phyloP scores from a whole-genome alignment of 192 early-diverging fungal genomes.

The Backusella mclennaniae region DNA sequence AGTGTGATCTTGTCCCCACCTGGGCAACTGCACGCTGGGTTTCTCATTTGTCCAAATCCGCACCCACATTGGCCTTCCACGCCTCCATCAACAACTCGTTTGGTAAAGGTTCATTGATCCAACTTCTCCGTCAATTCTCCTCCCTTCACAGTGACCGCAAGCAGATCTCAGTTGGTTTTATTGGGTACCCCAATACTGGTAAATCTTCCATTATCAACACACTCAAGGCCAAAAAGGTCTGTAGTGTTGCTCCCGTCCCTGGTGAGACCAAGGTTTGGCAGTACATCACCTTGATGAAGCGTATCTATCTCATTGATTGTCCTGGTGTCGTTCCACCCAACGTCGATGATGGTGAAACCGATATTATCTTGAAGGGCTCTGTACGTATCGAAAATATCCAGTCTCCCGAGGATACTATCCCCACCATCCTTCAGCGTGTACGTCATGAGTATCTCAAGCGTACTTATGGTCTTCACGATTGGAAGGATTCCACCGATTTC shows the following conservation, averaged over 20 bases:
- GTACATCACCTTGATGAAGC: slow-evolving; percentile 98
- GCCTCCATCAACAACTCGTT: slow-evolving; percentile 99
- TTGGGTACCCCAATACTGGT: slow-evolving; percentile 98
- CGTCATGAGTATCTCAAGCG: slow-evolving; percentile 88
- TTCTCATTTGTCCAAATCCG: slow-evolving; percentile 81
- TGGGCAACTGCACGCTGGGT: slow-evolving; percentile 99
- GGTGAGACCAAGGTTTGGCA: slow-evolving; percentile 99
- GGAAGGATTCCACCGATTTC: slow-evolving; percentile 90
- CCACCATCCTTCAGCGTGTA: slow-evolving; percentile 76
- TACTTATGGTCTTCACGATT: slow-evolving; percentile 88
- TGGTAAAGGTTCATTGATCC: slow-evolving; percentile 96
- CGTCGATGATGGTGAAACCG: slow-evolving; percentile 85
- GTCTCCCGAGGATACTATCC: slow-evolving; percentile 89
- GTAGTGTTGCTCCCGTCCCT: slow-evolving; percentile 96
- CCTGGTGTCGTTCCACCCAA: slow-evolving; percentile 94
- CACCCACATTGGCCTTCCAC: slow-evolving; percentile 98
- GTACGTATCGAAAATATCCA: slow-evolving; percentile 89
- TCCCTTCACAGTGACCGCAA: slow-evolving; percentile 95
- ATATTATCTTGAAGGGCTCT: slow-evolving; percentile 97
- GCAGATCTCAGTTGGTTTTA: slow-evolving; percentile 97
- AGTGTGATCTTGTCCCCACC: slow-evolving; percentile 97
- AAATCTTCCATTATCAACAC: slow-evolving; percentile 99
- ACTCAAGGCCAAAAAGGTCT: slow-evolving; percentile 92
- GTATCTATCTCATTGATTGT: slow-evolving; percentile 98
- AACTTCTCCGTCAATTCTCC: slow-evolving; percentile 96